Conservation (phyloP, 2,329 filamentous ascomycete genomes). For the Amphichorda felina region DNA sequence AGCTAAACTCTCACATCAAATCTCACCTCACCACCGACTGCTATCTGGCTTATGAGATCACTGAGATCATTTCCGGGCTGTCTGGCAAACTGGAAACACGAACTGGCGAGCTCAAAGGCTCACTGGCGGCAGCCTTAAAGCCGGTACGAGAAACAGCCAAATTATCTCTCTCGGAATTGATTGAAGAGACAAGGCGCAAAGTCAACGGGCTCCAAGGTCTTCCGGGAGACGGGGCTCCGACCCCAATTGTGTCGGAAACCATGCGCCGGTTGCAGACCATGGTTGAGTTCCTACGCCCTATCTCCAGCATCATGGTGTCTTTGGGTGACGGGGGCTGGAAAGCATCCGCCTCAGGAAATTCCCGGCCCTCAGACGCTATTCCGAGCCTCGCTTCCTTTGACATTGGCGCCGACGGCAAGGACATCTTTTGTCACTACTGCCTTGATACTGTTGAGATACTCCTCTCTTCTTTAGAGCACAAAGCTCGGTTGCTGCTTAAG, state of each 20-base stretch:
- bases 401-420: slow-evolving; percentile 74
- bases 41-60: slow-evolving; percentile 89
- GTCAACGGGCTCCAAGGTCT: slow-evolving; percentile 54
- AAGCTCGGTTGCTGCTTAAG: slow-evolving; percentile 61
- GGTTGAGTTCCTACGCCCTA: slow-evolving; percentile 73
- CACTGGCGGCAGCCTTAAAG: slow-evolving; percentile 75
- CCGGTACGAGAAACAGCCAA: slow-evolving; percentile 90
- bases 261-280: slow-evolving; percentile 81
- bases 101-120: slow-evolving; percentile 74
- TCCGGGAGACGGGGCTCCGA: slow-evolving; percentile 65
- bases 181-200: slow-evolving; percentile 71
- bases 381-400: slow-evolving; percentile 72
- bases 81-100: slow-evolving; percentile 69
- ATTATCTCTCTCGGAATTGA: slow-evolving; percentile 65
- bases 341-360: slow-evolving; percentile 33
- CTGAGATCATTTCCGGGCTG: slow-evolving; percentile 74
- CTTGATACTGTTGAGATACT: slow-evolving; percentile 78
- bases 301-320: slow-evolving; percentile 84
- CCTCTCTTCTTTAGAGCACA: slow-evolving; percentile 62
- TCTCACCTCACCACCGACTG: slow-evolving; percentile 80
- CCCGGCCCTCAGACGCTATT: slow-evolving; percentile 49
- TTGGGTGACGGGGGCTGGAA: slow-evolving; percentile 90
- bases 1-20: slow-evolving; percentile 85
- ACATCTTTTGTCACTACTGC: slow-evolving; percentile 84
- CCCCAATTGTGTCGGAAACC: slow-evolving; percentile 69